Conservation (phyloP, 768 basidiomycete genomes). For the Trametes cinnabarina region DNA sequence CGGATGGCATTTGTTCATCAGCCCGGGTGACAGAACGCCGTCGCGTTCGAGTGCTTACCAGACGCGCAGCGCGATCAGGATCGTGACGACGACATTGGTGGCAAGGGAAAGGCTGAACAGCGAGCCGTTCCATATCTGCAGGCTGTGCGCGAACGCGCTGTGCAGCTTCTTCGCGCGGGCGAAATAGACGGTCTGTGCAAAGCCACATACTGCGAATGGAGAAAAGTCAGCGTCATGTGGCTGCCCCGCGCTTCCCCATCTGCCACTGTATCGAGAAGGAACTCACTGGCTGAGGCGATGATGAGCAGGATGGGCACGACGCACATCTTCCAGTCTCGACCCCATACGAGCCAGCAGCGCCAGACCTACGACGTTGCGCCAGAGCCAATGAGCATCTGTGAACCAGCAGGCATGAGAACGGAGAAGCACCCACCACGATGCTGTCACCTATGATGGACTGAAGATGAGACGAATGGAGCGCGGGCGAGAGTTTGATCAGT, state of each 20-base stretch:
- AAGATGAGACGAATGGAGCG: no score
- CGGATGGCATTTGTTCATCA: background rate
- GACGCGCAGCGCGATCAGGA: conserved; percentile 34
- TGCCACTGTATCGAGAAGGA: background rate
- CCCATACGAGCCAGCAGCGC: conserved; percentile 37
- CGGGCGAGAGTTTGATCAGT: background rate
- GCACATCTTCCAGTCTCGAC: conserved; percentile 31
- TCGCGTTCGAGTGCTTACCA: conserved; percentile 24
- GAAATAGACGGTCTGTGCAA: conserved; percentile 32
- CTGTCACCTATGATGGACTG: conserved; percentile 35
- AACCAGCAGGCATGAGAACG: background rate
- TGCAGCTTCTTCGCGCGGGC: conserved; percentile 28
- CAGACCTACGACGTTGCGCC: conserved; percentile 24
- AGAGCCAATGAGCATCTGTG: background rate
- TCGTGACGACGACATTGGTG: conserved; percentile 34
- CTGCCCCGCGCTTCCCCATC: background rate
- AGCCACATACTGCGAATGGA: conserved; percentile 28
- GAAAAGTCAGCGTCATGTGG: background rate
- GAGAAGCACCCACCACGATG: conserved; percentile 26
- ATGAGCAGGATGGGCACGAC: conserved; percentile 31
- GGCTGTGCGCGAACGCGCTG: conserved; percentile 33
- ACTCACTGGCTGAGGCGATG: conserved; percentile 31
- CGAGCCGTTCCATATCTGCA: conserved; percentile 36
- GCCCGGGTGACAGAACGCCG: background rate
- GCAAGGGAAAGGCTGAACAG: conserved; percentile 34